phyloP scores from a whole-genome alignment of 345 rosid genomes.

The Camelina hispida region DNA sequence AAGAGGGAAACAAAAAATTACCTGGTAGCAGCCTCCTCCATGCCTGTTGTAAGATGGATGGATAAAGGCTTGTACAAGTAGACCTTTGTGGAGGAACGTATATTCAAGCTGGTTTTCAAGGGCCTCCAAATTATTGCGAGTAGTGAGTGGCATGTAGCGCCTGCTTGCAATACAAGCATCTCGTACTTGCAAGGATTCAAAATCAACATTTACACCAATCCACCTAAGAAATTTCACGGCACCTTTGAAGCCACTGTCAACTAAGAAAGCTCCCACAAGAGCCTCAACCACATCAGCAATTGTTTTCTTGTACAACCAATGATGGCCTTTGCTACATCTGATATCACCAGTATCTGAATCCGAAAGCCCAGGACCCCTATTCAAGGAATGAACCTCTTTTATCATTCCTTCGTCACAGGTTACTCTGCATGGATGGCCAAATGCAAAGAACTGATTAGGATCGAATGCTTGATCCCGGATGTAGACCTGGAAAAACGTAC shows the following conservation, averaged over 20 bases:
- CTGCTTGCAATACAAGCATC: slow-evolving; percentile 62
- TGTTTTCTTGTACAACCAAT: slow-evolving; percentile 79
- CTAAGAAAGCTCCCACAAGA: slow-evolving; percentile 89
- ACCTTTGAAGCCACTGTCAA: slow-evolving; percentile 89
- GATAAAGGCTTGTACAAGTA: slow-evolving; percentile 82
- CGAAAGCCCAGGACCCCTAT: slow-evolving; percentile 35
- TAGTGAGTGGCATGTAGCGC: slow-evolving; percentile 59
- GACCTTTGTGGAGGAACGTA: slow-evolving; percentile 71
- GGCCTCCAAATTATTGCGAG: slow-evolving; percentile 49
- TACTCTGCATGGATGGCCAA: slow-evolving; percentile 70
- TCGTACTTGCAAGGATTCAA: slow-evolving; percentile 59
- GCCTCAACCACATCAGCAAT: slow-evolving; percentile 95
- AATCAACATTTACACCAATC: slow-evolving; percentile 78
- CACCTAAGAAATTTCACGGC: slow-evolving; percentile 86
- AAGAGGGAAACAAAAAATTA: slow-evolving; percentile 33
- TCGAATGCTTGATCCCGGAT: slow-evolving; percentile 88
- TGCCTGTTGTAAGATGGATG: slow-evolving; percentile 86
- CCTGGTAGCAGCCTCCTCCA: slow-evolving; percentile 99
- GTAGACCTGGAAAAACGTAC: slow-evolving; percentile 59
- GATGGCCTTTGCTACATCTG: slow-evolving; percentile 85
- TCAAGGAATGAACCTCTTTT: slow-evolving; percentile 51
- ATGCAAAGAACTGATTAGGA: slow-evolving; percentile 79
- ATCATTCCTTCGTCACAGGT: slow-evolving; percentile 59
- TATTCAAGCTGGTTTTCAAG: slow-evolving; percentile 61
- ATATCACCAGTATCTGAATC: slow-evolving; percentile 51